A percentile compares a stretch with the other conserved stretches of the same genome.
phyloP scores from a whole-genome alignment of 768 basidiomycete genomes.

The Kwoniella europaea region DNA sequence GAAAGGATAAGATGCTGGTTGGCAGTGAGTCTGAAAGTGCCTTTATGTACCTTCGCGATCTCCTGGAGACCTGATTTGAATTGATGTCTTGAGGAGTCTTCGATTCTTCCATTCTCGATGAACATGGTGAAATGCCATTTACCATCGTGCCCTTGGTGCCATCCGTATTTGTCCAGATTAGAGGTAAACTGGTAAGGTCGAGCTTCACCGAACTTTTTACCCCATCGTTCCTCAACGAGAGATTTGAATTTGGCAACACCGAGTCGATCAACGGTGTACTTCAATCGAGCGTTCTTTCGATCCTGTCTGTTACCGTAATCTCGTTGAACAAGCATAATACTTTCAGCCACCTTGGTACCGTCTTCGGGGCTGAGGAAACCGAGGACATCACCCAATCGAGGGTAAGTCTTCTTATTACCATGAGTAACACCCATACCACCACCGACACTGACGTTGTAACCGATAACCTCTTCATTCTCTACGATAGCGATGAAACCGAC shows the following conservation, averaged over 20 bases:
- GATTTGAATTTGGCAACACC: conserved; percentile 76
- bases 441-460: conserved; percentile 92
- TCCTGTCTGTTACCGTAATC: conserved; percentile 95
- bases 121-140: conserved; percentile 89
- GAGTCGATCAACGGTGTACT: conserved; percentile 90
- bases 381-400: conserved; percentile 80
- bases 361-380: conserved; percentile 92
- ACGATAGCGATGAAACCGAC: conserved; percentile 95
- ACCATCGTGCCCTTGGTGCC: conserved; percentile 85
- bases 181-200: conserved; percentile 79
- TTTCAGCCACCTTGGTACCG: conserved; percentile 83
- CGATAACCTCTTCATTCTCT: conserved; percentile 73
- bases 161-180: conserved; percentile 94
- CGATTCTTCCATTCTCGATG: conserved; percentile 97
- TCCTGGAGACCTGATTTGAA: conserved; percentile 92
- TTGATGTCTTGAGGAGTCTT: conserved; percentile 80
- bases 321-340: conserved; percentile 88
- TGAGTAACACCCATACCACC: conserved; percentile 99
- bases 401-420: conserved; percentile 98
- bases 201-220: conserved; percentile 73
- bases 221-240: conserved; percentile 87
- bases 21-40: conserved; percentile 86
- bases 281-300: conserved; percentile 69
- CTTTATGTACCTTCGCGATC: conserved; percentile 93
- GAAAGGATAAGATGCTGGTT: conserved; percentile 93